Conservation (phyloP, 768 basidiomycete species). For the Agrocybe praecox region DNA sequence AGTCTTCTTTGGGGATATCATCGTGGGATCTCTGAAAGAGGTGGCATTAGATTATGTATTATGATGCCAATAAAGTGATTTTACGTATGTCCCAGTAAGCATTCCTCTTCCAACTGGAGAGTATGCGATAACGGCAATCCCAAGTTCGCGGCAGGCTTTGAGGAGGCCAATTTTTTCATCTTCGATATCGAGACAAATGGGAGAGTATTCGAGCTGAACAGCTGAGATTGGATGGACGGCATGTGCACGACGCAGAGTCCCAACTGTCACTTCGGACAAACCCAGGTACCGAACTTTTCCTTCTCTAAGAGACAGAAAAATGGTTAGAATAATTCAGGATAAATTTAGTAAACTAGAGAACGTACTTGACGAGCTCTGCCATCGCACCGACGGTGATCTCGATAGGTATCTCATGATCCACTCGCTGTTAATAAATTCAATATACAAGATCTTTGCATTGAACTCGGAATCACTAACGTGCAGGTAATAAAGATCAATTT, state of each 20-base stretch:
- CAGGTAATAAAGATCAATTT: slow-evolving; percentile 48
- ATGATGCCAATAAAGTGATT: not conserved
- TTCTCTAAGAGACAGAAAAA: slow-evolving; percentile 16
- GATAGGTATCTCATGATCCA: slow-evolving; percentile 44
- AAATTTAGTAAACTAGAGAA: not conserved
- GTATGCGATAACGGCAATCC: slow-evolving; percentile 50
- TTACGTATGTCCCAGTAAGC: slow-evolving; percentile 39
- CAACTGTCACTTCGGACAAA: slow-evolving; percentile 51
- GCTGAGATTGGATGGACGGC: slow-evolving; percentile 52
- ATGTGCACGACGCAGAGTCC: slow-evolving; percentile 51
- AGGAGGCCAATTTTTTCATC: slow-evolving; percentile 41
- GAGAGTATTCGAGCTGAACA: slow-evolving; percentile 54
- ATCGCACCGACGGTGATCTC: slow-evolving; percentile 53
- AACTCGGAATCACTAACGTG: slow-evolving; percentile 28
- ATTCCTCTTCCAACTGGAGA: slow-evolving; percentile 54
- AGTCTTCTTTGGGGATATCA: slow-evolving; percentile 42
- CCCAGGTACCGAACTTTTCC: slow-evolving; percentile 53
- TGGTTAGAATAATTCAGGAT: not conserved
- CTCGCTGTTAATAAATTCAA: slow-evolving; percentile 19
- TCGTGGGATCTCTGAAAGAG: slow-evolving; percentile 32
- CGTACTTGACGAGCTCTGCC: slow-evolving; percentile 53
- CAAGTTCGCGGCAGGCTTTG: slow-evolving; percentile 47
- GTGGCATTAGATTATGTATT: not conserved
- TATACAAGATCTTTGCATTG: not conserved
- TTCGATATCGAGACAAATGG: slow-evolving; percentile 52